Evolutionary conservation across 2,329 filamentous ascomycete species (phyloP), one percentile per base, ranked within the genome.

Genomic region (Pseudogymnoascus sp.): DNA sequence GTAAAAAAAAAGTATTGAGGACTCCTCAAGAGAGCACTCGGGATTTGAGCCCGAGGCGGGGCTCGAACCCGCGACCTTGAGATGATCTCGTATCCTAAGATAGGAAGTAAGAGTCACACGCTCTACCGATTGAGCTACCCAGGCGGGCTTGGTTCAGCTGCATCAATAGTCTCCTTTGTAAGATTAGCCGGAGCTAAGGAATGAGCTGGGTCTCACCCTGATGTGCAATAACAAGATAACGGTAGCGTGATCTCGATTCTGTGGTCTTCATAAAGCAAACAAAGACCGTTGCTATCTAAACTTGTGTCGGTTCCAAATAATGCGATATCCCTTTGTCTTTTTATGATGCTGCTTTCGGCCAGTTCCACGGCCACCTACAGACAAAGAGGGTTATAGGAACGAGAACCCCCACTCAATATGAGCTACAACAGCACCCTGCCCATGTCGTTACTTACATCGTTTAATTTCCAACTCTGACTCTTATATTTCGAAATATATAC

Each of bases 111-210:
- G 85, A 87, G 85, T 86, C 85, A 86, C 81, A 87, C 84, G 84
- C 84, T 87, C 85, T 87, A 86, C 83, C 82, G 82, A 85, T 85
- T 85, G 83, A 85, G 83, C 83, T 85, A 86, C 79, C 81, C 80
- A 78, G 80, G 80, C 80, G 66, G 28, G 62, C 41, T 57, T 34
- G 28, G 21, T 57, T n/a, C n/a, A n/a, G n/a, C n/a, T n/a, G n/a
- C n/a, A n/a, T n/a, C n/a, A 3, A 48, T 23, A n/a, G 11, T 25
- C 3, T 4, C 43, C 21, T 48, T 48, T 3, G 21, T 25, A 25
- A 25, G 21, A 14, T 45, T 13, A 14, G 1, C 19, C 11, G 4
- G 19, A 25, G 21, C 21, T 13, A 48, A 7, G 43, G 21, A n/a
- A 25, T 48, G 6, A 7, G 6, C 11, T 48, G 3, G 43, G 6